Evolutionary conservation across 495 filamentous ascomycete species (phyloP).

Genomic region (Letharia columbiana): DNA sequence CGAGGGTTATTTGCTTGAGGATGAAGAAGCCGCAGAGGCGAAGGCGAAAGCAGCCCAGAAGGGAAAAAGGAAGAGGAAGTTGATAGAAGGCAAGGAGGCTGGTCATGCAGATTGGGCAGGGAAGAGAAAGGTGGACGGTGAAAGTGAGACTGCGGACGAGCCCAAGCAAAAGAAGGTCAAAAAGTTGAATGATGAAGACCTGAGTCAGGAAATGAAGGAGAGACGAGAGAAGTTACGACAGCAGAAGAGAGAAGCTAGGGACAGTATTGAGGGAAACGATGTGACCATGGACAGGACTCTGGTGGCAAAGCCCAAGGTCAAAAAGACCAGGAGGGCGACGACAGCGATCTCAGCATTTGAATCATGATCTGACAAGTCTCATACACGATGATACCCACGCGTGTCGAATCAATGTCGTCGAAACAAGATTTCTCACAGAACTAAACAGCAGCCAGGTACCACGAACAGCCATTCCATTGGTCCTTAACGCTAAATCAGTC

Average conservation of each 20-base stretch:
- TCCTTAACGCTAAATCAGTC: not conserved
- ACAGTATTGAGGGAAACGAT: not conserved
- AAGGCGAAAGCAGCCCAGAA: conserved; percentile 46
- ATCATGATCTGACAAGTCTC: not conserved
- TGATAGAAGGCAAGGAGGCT: conserved; percentile 20
- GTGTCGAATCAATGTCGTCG: too few species aligned
- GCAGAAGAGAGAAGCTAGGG: conserved; percentile 41
- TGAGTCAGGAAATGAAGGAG: conserved; percentile 42
- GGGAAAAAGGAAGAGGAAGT: conserved; percentile 59
- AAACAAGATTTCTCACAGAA: not conserved
- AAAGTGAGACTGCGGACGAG: conserved; percentile 20
- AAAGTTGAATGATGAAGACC: conserved; percentile 37
- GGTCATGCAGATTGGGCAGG: conserved; percentile 39
- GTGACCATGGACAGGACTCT: not conserved
- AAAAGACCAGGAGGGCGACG: conserved; percentile 10
- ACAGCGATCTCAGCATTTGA: conserved; percentile 3
- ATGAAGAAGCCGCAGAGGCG: conserved; percentile 39
- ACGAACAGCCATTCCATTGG: not conserved
- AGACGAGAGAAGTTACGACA: conserved; percentile 52
- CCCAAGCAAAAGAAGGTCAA: conserved; percentile 34
- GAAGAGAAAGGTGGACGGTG: conserved; percentile 37
- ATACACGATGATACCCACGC: not conserved
- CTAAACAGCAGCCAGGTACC: not conserved
- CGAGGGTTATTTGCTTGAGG: conserved; percentile 65
- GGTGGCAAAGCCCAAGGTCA: not conserved